phyloP scores from a whole-genome alignment of 139 green algal genomes.

The Micromonas commoda region DNA sequence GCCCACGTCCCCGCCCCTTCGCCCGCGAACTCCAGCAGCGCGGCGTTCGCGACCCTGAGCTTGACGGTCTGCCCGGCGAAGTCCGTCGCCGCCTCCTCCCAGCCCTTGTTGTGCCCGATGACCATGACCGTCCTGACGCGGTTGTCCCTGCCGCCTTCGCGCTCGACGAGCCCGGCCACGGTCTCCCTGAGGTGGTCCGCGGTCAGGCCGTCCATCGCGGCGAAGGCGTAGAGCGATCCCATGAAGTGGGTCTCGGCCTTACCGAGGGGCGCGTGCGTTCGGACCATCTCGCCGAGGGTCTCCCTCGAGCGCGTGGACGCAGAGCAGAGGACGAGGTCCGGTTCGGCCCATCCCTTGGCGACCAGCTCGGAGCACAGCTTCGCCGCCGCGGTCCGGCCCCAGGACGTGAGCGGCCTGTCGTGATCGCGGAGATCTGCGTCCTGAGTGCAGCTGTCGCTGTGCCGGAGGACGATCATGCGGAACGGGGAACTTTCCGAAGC shows the following conservation, averaged over 20 bases:
- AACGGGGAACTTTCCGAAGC: neutral
- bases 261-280: slow-evolving; percentile 15
- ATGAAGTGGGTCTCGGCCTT: slow-evolving; percentile 51
- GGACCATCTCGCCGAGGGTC: neutral
- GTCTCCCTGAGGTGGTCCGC: slow-evolving; percentile 45
- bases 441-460: neutral
- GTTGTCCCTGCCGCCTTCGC: neutral
- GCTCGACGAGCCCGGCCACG: neutral
- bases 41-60: slow-evolving; percentile 57
- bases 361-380: too few relatives aligned
- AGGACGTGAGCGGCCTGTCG: neutral
- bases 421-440: neutral
- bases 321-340: slow-evolving; percentile 1
- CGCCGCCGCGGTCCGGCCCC: neutral
- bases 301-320: neutral
- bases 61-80: slow-evolving; percentile 52
- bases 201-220: slow-evolving; percentile 65
- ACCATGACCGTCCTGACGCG: slow-evolving; percentile 45
- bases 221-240: slow-evolving; percentile 67
- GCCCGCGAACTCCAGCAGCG: slow-evolving; percentile 50
- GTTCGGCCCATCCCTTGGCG: neutral
- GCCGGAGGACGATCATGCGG: neutral
- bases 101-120: slow-evolving; percentile 76
- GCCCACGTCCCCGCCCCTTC: slow-evolving; percentile 39
- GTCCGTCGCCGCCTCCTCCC: slow-evolving; percentile 57